These are phyloP conservation scores for Magnolia kwangsiensis DNA, from an alignment of 164 flowering plant genomes.

Conservation along the genomic window DNA sequence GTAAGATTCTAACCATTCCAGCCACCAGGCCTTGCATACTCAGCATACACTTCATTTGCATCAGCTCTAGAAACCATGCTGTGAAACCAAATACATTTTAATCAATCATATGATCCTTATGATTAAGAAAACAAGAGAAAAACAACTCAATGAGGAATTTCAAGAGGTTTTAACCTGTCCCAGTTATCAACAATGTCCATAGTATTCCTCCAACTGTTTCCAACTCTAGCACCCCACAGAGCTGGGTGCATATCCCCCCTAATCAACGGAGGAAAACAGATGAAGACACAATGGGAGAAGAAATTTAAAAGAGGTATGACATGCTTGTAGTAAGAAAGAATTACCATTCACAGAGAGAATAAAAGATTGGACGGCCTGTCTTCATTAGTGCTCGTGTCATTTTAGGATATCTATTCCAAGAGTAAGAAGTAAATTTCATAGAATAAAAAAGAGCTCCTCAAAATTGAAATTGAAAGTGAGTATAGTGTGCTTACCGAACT, in stretches of 20 bases:
- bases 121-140: neutral
- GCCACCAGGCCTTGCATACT: constrained; percentile 77
- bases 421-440: neutral
- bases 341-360: constrained; percentile 73
- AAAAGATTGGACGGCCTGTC: constrained; percentile 55
- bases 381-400: constrained; percentile 63
- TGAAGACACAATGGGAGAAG: neutral
- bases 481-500: constrained; percentile 24
- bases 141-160: neutral
- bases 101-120: neutral
- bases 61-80: constrained; percentile 82
- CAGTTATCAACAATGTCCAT: constrained; percentile 56
- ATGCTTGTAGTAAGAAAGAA: neutral
- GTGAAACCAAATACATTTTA: constrained; percentile 9
- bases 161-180: constrained; percentile 34
- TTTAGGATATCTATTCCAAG: constrained; percentile 43
- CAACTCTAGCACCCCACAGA: constrained; percentile 52
- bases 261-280: neutral
- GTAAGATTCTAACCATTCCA: constrained; percentile 69
- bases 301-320: neutral
- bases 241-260: constrained; percentile 76
- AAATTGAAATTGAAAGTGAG: neutral
- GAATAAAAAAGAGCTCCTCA: too few relatives aligned
- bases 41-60: constrained; percentile 69
- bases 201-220: constrained; percentile 81